Conservation (phyloP, 2,329 filamentous ascomycete genomes). For the Fusarium transvaalense region DNA sequence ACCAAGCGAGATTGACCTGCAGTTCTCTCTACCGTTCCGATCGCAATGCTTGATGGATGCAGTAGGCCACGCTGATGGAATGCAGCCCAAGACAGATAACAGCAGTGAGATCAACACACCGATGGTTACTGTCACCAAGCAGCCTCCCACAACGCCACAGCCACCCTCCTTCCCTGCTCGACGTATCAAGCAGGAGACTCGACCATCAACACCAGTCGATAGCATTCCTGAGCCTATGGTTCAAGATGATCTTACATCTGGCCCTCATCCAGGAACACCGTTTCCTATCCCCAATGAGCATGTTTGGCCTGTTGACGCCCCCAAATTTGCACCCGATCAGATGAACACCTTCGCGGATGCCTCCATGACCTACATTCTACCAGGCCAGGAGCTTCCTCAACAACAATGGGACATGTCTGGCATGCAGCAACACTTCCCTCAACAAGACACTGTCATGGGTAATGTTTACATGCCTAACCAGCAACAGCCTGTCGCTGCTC, state of each 20-base stretch:
- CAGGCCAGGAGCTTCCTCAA: constrained; percentile 48
- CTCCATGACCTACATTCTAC: constrained; percentile 49
- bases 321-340: constrained; percentile 57
- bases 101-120: constrained; percentile 45
- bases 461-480: constrained; percentile 45
- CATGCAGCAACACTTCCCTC: constrained; percentile 47
- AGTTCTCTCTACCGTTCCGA: constrained; percentile 56
- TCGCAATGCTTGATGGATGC: constrained; percentile 54
- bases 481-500: constrained; percentile 45
- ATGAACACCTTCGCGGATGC: constrained; percentile 51
- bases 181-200: constrained; percentile 54
- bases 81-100: constrained; percentile 47
- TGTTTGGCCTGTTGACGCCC: constrained; percentile 55
- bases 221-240: constrained; percentile 51
- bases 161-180: constrained; percentile 50
- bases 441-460: constrained; percentile 48
- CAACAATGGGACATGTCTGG: constrained; percentile 47
- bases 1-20: constrained; percentile 55
- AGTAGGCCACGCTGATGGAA: constrained; percentile 47
- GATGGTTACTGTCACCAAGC: constrained; percentile 45
- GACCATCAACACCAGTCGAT: constrained; percentile 53
- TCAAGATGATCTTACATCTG: constrained; percentile 51
- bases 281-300: constrained; percentile 57
- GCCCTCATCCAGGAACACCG: constrained; percentile 58
- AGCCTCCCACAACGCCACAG: constrained; percentile 50